Conservation (phyloP, 495 filamentous ascomycete species). For the Penicillium bovifimosum region DNA sequence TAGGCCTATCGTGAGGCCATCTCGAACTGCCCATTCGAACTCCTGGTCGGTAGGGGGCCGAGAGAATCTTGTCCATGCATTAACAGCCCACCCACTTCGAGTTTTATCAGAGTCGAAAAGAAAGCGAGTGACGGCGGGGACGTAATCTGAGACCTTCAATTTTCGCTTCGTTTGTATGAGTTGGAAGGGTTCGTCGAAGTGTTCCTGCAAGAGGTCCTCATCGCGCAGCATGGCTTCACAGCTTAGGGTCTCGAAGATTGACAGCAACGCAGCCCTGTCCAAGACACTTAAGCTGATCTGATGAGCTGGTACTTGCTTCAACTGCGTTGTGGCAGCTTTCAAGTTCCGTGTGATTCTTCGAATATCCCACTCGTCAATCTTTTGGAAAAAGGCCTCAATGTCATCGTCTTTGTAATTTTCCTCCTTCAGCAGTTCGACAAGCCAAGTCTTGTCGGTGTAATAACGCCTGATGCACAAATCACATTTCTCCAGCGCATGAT, state of each 20-base stretch:
- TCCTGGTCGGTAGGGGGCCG: constrained; percentile 55
- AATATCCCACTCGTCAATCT: constrained; percentile 55
- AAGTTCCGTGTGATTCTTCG: constrained; percentile 57
- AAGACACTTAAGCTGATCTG: constrained; percentile 45
- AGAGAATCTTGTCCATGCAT: constrained; percentile 57
- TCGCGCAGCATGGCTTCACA: constrained; percentile 55
- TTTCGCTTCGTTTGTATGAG: constrained; percentile 66
- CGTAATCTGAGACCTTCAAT: constrained; percentile 62
- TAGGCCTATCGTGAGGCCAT: constrained; percentile 48
- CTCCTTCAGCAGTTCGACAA: constrained; percentile 53
- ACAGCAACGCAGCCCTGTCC: constrained; percentile 46
- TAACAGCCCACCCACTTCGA: constrained; percentile 61
- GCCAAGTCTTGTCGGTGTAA: constrained; percentile 62
- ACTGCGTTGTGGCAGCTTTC: constrained; percentile 38
- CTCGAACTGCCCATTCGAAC: constrained; percentile 78
- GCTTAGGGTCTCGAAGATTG: constrained; percentile 60
- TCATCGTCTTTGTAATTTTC: constrained; percentile 60
- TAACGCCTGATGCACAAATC: constrained; percentile 76
- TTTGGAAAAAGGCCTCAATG: constrained; percentile 49
- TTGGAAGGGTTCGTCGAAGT: constrained; percentile 74
- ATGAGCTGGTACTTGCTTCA: constrained; percentile 44
- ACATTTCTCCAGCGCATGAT: constrained; percentile 58
- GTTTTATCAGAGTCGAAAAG: constrained; percentile 62
- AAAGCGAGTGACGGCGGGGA: constrained; percentile 75
- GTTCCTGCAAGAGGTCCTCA: constrained; percentile 43